Evolutionary conservation across 2,329 filamentous ascomycete genomes (phyloP), one percentile per base, ranked within the genome.

Genomic region (Cercospora citrullina): DNA sequence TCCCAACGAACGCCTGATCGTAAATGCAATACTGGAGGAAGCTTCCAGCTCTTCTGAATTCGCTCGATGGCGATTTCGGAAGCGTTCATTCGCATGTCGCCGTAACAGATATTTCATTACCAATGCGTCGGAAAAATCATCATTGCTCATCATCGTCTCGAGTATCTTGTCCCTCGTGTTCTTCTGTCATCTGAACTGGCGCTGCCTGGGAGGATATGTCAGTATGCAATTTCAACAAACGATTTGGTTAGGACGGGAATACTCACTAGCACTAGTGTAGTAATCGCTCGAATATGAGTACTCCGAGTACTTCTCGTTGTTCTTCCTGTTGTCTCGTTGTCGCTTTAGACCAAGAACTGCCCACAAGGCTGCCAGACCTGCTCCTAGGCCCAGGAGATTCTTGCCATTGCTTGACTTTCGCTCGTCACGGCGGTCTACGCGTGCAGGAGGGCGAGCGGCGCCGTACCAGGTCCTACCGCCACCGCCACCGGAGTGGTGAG

Each of bases 401-500:
- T 70, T 70, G 14, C 72, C 73, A 39, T 78, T 73, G 61, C 79
- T 78, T 30, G 78, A 68, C 1, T 77, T 73, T 31, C 79, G 75
- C 28, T 74, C 74, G 65, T 79, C 76, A 70, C 79, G 80, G 8
- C 80, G 78, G 53, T 55, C 78, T 74, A 68, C 79, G 74, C 65
- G 76, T 66, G 70, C 62, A 14, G 72, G 60, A 60, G 74, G 78
- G 33, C 78, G 60, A 26, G 68, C 65, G 14, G 80, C 77, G 59
- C 83, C 82, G 66, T 84, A 83, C 83, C 83, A 85, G 23, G 75
- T 79, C 31, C 81, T 83, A 72, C 84, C 81, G 42, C 71, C 75
- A 21, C 84, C 82, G 55, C 69, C 71, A 30, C 84, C 81, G 57
- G 84, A 85, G 62, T 83, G 81, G 64, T 87, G 85, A 69, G 87